phyloP scores from a whole-genome alignment of 345 rosid species.

The Euphorbia peplus region DNA sequence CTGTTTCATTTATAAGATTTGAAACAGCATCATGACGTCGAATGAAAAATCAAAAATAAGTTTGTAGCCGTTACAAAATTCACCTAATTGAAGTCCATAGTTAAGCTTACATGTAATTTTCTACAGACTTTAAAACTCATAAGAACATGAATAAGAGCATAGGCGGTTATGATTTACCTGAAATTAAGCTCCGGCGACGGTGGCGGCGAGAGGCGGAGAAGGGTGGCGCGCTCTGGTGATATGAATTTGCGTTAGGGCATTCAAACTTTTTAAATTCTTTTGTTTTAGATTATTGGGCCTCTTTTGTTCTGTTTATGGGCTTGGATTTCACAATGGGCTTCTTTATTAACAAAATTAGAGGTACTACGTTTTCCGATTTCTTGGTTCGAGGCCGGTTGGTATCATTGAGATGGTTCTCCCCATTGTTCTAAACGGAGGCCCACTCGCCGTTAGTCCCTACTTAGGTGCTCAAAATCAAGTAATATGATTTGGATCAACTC shows the following conservation, averaged over 20 bases:
- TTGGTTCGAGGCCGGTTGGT: too few relatives aligned
- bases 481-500: too few relatives aligned
- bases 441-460: too few relatives aligned
- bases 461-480: too few relatives aligned
- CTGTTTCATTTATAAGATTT: background rate
- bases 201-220: background rate
- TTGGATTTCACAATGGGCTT: background rate
- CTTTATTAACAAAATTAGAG: too few relatives aligned
- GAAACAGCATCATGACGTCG: background rate
- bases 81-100: background rate
- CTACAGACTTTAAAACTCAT: background rate
- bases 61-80: background rate
- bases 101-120: background rate
- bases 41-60: background rate
- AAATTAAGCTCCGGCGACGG: background rate
- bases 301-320: background rate
- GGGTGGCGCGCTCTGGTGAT: background rate
- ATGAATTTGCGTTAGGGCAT: background rate
- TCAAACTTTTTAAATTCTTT: background rate
- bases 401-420: too few relatives aligned
- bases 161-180: background rate
- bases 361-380: too few relatives aligned
- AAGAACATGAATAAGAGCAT: background rate
- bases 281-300: background rate
- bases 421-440: too few relatives aligned